Conservation (phyloP, 164 flowering plant species). For the Magnolia officinalis region DNA sequence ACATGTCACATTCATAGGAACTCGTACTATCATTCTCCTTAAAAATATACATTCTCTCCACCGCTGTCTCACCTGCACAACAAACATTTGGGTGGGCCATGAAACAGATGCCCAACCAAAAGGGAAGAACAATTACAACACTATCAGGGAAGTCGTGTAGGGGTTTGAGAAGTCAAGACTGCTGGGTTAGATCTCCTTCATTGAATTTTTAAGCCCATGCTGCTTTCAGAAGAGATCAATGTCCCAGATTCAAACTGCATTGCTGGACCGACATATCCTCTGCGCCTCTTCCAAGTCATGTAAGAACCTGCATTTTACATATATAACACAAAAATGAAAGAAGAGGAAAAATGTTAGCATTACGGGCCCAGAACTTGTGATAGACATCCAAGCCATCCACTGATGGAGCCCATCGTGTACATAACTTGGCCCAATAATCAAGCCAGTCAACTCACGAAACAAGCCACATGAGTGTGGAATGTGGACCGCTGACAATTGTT, state of each 20-base stretch:
- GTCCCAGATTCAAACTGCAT: conserved; percentile 4
- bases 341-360: not conserved
- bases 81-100: not conserved
- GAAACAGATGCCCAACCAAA: not conserved
- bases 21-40: not conserved
- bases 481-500: not conserved
- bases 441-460: not conserved
- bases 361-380: not conserved
- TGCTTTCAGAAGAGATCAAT: not conserved
- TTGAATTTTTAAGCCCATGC: not conserved
- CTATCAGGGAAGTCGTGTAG: no score
- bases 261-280: conserved; percentile 23
- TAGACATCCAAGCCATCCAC: not conserved
- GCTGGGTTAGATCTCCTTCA: not conserved
- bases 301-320: conserved; percentile 22
- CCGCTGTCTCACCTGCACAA: not conserved
- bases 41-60: not conserved
- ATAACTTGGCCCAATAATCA: not conserved
- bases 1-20: not conserved
- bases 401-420: not conserved
- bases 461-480: not conserved
- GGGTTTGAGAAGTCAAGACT: not conserved
- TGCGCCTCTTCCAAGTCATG: conserved; percentile 44
- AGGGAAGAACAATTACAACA: not conserved
- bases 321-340: not conserved